Evolutionary conservation across 495 filamentous ascomycete species (phyloP).

Genomic region (Glutinoglossum americanum): DNA sequence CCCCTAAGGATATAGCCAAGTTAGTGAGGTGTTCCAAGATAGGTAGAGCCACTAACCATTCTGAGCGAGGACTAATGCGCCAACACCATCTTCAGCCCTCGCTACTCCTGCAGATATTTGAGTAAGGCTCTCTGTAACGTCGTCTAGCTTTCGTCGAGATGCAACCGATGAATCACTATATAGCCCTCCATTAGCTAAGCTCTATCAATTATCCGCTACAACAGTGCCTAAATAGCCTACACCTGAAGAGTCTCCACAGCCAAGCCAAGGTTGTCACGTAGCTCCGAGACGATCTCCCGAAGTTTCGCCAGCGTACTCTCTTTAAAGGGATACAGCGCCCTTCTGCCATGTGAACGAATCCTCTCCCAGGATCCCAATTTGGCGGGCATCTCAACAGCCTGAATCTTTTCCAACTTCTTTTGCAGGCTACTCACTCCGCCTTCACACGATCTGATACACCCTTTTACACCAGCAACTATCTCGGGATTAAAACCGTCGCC

Average conservation of each 20-base stretch:
- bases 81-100: too few species aligned
- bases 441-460: slow-evolving; percentile 5
- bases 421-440: not conserved
- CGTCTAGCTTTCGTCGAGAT: not conserved
- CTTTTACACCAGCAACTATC: slow-evolving; percentile 2
- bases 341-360: not conserved
- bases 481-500: not conserved
- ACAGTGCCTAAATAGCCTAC: not conserved
- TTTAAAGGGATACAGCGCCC: slow-evolving; percentile 5
- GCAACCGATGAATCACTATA: not conserved
- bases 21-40: too few species aligned
- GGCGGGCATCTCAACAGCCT: not conserved
- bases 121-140: not conserved
- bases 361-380: not conserved
- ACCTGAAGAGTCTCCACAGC: slow-evolving; percentile 5
- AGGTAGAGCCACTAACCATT: too few species aligned
- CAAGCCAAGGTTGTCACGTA: slow-evolving; percentile 3
- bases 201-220: not conserved
- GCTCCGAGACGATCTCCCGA: slow-evolving; percentile 4
- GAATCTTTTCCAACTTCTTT: slow-evolving; percentile 9
- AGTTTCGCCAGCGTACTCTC: slow-evolving; percentile 7
- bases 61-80: too few species aligned
- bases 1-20: not conserved
- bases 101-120: too few species aligned
- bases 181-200: not conserved